Conservation (phyloP, 805 yeast species). For the Saitoella complicata region DNA sequence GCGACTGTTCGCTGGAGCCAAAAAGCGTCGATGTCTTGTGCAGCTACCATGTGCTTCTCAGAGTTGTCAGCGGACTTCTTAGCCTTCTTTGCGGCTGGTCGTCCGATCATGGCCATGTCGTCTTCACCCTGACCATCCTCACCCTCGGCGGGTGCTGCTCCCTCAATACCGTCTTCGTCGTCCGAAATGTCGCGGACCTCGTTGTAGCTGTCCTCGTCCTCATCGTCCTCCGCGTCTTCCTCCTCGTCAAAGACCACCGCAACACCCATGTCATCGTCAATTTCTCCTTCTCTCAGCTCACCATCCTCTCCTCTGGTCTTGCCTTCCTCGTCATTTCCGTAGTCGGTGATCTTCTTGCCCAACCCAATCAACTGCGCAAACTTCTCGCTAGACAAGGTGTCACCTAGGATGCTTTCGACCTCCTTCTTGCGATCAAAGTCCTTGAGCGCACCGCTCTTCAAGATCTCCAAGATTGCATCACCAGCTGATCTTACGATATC, state of each 20-base stretch:
- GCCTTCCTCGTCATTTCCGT: slow-evolving; percentile 15
- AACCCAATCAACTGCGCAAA: slow-evolving; percentile 33
- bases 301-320: slow-evolving; percentile 10
- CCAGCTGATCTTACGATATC: slow-evolving; percentile 56
- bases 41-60: slow-evolving; percentile 16
- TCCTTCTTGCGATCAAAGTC: slow-evolving; percentile 32
- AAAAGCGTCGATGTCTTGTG: slow-evolving; percentile 29
- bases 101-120: too few relatives aligned
- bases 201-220: slow-evolving; percentile 17
- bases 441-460: slow-evolving; percentile 31
- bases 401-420: slow-evolving; percentile 35
- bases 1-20: slow-evolving; percentile 42
- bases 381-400: slow-evolving; percentile 25
- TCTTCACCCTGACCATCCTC: background rate
- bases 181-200: slow-evolving; percentile 18
- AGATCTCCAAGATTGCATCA: slow-evolving; percentile 41
- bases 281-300: slow-evolving; percentile 9
- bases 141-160: slow-evolving; percentile 5
- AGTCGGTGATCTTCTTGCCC: slow-evolving; percentile 36
- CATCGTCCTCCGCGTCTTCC: slow-evolving; percentile 14
- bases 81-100: too few relatives aligned
- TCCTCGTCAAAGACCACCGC: slow-evolving; percentile 30
- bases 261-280: slow-evolving; percentile 26
- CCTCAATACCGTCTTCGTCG: slow-evolving; percentile 12
- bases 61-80: background rate